phyloP scores from a whole-genome alignment of 495 filamentous ascomycete species.

The Lasiosphaeria ovina region DNA sequence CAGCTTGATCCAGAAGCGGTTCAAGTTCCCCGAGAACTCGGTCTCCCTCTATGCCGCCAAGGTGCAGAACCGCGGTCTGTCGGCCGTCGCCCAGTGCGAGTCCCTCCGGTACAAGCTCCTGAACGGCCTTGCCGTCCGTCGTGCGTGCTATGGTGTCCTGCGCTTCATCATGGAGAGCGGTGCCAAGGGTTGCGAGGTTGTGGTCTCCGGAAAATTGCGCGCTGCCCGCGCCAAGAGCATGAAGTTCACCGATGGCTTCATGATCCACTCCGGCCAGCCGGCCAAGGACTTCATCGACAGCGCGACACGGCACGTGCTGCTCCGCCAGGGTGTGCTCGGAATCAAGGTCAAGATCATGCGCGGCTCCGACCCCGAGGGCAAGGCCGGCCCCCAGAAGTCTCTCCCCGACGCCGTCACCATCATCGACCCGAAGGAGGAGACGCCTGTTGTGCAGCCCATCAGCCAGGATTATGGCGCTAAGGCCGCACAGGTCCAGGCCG shows the following conservation, averaged over 20 bases:
- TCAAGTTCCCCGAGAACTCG: constrained; percentile 99
- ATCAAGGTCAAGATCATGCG: constrained; percentile 99
- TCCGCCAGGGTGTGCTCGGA: constrained; percentile 98
- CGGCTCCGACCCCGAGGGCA: constrained; percentile 98
- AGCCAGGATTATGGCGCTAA: constrained; percentile 98
- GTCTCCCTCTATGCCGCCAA: constrained; percentile 99
- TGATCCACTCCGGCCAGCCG: constrained; percentile 99
- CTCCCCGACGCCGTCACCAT: constrained; percentile 97
- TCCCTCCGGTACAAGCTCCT: constrained; percentile 99
- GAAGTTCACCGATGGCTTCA: constrained; percentile 99
- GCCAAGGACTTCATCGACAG: constrained; percentile 99
- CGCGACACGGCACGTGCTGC: constrained; percentile 97
- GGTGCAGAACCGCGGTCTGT: constrained; percentile 99
- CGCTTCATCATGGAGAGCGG: constrained; percentile 99
- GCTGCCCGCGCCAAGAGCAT: constrained; percentile 99
- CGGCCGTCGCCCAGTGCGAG: constrained; percentile 99
- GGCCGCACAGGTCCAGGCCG: constrained; percentile 77
- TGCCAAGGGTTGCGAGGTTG: constrained; percentile 99
- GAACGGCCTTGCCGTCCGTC: constrained; percentile 94
- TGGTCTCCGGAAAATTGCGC: constrained; percentile 97
- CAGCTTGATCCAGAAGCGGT: constrained; percentile 99
- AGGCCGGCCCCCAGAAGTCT: constrained; percentile 92
- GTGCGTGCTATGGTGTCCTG: constrained; percentile 99
- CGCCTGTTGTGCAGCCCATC: constrained; percentile 86
- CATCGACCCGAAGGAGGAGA: constrained; percentile 99